Evolutionary conservation across 2,329 filamentous ascomycete genomes (phyloP).

Genomic region (Dactylonectria macrodidyma): DNA sequence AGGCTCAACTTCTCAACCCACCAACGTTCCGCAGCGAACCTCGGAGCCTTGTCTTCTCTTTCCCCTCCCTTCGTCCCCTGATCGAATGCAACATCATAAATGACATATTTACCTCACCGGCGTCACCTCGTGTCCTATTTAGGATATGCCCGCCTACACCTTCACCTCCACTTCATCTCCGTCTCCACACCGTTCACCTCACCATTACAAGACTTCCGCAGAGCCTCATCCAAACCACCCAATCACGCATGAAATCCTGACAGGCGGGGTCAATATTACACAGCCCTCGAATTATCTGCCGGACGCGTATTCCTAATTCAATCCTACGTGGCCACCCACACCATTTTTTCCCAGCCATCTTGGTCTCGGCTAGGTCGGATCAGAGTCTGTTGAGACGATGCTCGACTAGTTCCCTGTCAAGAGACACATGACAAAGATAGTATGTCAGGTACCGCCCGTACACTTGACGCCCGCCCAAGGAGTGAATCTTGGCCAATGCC

Average conservation of each 20-base stretch:
- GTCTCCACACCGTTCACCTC: neutral
- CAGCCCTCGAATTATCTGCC: neutral
- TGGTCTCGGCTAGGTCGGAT: neutral
- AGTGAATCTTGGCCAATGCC: slow-evolving; percentile 65
- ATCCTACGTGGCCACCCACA: neutral
- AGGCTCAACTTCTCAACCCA: no score
- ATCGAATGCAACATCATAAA: no score
- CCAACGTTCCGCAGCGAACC: no score
- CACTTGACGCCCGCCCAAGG: neutral
- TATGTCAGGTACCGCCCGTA: slow-evolving; percentile 8
- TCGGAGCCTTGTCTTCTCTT: no score
- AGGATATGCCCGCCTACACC: neutral
- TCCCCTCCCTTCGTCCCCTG: no score
- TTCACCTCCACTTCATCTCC: neutral
- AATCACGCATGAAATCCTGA: neutral
- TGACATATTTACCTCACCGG: no score
- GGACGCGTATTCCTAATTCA: neutral
- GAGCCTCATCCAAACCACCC: neutral
- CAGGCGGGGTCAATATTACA: neutral
- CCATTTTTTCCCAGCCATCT: neutral
- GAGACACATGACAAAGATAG: slow-evolving; percentile 9
- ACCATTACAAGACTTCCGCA: neutral
- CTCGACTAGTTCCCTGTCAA: neutral
- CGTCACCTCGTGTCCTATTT: no score
- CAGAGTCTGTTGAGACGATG: neutral